These are phyloP conservation scores for Cutaneotrichosporon sp. DNA, from an alignment of 1,284 basidiomycete genomes.

Conservation along the genomic window DNA sequence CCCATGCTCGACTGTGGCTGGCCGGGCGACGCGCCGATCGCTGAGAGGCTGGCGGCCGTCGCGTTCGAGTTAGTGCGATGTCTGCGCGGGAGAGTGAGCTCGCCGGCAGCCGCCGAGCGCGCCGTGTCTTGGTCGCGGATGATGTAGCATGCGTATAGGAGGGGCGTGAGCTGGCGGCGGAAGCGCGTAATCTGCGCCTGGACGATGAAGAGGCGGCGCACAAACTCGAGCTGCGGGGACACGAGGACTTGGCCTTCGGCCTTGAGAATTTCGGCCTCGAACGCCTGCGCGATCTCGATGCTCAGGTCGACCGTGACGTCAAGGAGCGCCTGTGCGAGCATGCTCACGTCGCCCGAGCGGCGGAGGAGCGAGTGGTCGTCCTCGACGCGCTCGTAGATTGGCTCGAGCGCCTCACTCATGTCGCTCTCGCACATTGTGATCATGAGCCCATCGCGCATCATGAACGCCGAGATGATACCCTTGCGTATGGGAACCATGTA, in stretches of 20 bases:
- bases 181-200: slow-evolving; percentile 53
- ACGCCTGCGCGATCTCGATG: slow-evolving; percentile 51
- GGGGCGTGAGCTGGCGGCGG: slow-evolving; percentile 45
- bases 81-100: slow-evolving; percentile 11
- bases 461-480: slow-evolving; percentile 48
- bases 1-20: not conserved
- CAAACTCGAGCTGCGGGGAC: slow-evolving; percentile 51
- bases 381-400: slow-evolving; percentile 50
- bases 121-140: slow-evolving; percentile 51
- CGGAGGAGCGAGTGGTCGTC: slow-evolving; percentile 49
- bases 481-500: slow-evolving; percentile 53
- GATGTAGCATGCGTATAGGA: slow-evolving; percentile 48
- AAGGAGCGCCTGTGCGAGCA: slow-evolving; percentile 51
- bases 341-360: slow-evolving; percentile 50
- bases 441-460: slow-evolving; percentile 51
- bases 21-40: not conserved
- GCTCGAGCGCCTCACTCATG: slow-evolving; percentile 44
- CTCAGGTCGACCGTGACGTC: slow-evolving; percentile 50
- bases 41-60: not conserved
- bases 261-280: slow-evolving; percentile 52
- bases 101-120: slow-evolving; percentile 39
- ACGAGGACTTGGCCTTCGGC: slow-evolving; percentile 51
- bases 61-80: not conserved
- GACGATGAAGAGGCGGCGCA: slow-evolving; percentile 51
- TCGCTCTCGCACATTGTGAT: slow-evolving; percentile 47